phyloP scores from a whole-genome alignment of 495 filamentous ascomycete genomes.

The Xylaria curta region DNA sequence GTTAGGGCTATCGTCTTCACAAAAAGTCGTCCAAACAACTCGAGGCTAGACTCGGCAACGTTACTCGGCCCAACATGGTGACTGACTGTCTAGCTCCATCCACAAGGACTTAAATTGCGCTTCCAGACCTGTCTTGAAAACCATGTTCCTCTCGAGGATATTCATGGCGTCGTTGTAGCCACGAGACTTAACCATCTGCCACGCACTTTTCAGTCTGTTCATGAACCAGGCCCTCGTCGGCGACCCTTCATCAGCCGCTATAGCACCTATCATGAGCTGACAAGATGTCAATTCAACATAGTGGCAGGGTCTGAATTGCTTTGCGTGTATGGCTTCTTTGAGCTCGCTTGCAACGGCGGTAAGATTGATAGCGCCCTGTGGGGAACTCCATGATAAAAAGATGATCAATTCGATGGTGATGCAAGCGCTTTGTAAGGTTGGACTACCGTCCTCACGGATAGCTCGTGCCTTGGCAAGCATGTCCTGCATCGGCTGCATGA shows the following conservation, averaged over 20 bases:
- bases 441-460: not conserved
- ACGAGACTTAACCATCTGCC: conserved; percentile 9
- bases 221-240: conserved; percentile 37
- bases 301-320: conserved; percentile 31
- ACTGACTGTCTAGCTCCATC: not conserved
- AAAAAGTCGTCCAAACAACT: too few species aligned
- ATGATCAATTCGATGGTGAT: conserved; percentile 4
- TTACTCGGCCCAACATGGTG: too few species aligned
- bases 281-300: conserved; percentile 38
- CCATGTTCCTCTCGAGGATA: not conserved
- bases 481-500: conserved; percentile 4
- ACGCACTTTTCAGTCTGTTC: conserved; percentile 27
- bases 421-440: not conserved
- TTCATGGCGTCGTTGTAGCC: not conserved
- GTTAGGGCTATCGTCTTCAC: too few species aligned
- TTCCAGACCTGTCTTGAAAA: not conserved
- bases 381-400: not conserved
- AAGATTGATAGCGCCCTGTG: conserved; percentile 25
- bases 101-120: conserved; percentile 5
- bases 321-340: conserved; percentile 27
- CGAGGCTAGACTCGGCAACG: too few species aligned
- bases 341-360: conserved; percentile 32
- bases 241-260: conserved; percentile 32
- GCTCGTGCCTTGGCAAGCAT: conserved; percentile 3
- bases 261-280: conserved; percentile 35